Conservation (phyloP, 177 flowering plant species). For the Telopea speciosissima region DNA sequence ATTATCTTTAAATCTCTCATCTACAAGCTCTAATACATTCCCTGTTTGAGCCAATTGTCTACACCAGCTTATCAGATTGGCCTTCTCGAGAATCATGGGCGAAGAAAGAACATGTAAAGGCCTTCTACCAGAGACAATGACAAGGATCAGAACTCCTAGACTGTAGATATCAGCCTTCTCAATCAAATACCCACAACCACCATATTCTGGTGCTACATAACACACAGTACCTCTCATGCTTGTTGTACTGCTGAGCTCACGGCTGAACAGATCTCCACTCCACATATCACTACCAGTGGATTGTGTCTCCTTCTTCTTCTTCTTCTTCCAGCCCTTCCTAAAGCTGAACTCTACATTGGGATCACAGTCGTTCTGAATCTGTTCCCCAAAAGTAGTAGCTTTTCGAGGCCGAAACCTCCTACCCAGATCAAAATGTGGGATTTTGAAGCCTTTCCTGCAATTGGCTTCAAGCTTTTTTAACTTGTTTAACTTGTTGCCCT, state of each 20-base stretch:
- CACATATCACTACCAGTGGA: slow-evolving; percentile 67
- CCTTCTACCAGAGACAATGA: slow-evolving; percentile 86
- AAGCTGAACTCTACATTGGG: slow-evolving; percentile 66
- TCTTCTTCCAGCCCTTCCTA: slow-evolving; percentile 63
- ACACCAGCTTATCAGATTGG: slow-evolving; percentile 91
- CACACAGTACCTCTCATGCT: slow-evolving; percentile 99
- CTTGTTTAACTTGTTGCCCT: slow-evolving; percentile 32
- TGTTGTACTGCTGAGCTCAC: slow-evolving; percentile 96
- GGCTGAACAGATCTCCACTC: slow-evolving; percentile 92
- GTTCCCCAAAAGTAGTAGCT: slow-evolving; percentile 24
- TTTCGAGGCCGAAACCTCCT: slow-evolving; percentile 31
- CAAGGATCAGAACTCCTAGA: slow-evolving; percentile 88
- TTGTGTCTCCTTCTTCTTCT: slow-evolving; percentile 19
- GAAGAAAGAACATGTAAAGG: slow-evolving; percentile 88
- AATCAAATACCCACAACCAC: slow-evolving; percentile 76
- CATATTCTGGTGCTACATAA: slow-evolving; percentile 96
- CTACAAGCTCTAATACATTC: slow-evolving; percentile 72
- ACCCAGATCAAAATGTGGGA: slow-evolving; percentile 43
- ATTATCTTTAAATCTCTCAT: slow-evolving; percentile 55
- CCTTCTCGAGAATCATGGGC: slow-evolving; percentile 96
- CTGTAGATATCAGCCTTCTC: slow-evolving; percentile 97
- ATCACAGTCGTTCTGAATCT: slow-evolving; percentile 21
- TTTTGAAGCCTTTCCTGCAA: slow-evolving; percentile 49
- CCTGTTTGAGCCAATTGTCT: slow-evolving; percentile 75
- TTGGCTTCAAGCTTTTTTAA: slow-evolving; percentile 35